Conservation (phyloP, 2,329 filamentous ascomycete species). For the Lachnellula occidentalis region DNA sequence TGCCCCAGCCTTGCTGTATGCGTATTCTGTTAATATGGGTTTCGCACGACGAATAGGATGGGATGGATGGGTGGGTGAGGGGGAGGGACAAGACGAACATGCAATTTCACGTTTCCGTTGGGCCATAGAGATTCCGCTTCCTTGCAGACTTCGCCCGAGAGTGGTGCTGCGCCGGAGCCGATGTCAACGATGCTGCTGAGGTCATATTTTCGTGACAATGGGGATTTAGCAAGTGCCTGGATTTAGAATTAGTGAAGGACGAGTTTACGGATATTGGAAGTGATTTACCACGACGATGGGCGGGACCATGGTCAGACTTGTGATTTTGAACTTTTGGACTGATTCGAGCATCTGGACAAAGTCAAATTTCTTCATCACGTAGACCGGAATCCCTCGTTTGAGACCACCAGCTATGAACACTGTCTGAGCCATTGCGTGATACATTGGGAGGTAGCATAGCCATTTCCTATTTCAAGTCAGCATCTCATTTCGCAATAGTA, state of each 20-base stretch:
- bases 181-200: conserved; percentile 70
- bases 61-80: not conserved
- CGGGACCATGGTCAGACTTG: conserved; percentile 61
- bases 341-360: conserved; percentile 65
- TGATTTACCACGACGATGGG: conserved; percentile 58
- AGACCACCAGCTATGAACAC: conserved; percentile 58
- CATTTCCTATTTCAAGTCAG: conserved; percentile 16
- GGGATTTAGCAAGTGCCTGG: conserved; percentile 68
- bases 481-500: conserved; percentile 58
- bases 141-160: conserved; percentile 72
- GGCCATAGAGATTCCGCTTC: conserved; percentile 62
- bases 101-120: conserved; percentile 65
- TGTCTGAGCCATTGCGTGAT: conserved; percentile 69
- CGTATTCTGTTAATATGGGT: not conserved
- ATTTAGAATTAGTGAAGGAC: conserved; percentile 67
- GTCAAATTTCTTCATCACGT: conserved; percentile 75
- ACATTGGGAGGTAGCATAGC: conserved; percentile 43
- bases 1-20: conserved; percentile 72
- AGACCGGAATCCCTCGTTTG: conserved; percentile 57
- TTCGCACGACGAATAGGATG: too few species aligned
- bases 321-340: conserved; percentile 64
- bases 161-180: conserved; percentile 78
- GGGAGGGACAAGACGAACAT: conserved; percentile 1
- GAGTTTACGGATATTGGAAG: too few species aligned
- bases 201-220: conserved; percentile 72